Percentiles rank a stretch among this genome's conserved stretches.
Conservation (phyloP, 345 rosid genomes). For the Gossypium bickii region DNA sequence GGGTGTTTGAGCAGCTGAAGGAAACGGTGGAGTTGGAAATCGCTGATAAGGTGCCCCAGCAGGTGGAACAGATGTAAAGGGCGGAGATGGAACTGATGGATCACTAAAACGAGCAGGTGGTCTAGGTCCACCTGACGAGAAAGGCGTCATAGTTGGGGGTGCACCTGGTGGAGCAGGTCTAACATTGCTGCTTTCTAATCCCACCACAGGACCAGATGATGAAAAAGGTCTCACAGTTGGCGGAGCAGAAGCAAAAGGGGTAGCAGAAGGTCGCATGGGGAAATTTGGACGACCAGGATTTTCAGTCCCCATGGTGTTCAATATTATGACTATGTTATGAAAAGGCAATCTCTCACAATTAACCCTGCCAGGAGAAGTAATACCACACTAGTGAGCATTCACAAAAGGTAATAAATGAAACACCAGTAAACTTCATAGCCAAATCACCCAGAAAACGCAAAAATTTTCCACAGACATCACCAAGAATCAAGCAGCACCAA, state of each 20-base stretch:
- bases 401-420: not conserved
- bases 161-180: conserved; percentile 48
- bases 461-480: not conserved
- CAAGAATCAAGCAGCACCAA: not conserved
- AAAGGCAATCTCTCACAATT: conserved; percentile 31
- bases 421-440: not conserved
- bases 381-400: not conserved
- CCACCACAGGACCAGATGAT: conserved; percentile 47
- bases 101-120: conserved; percentile 20
- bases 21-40: conserved; percentile 51
- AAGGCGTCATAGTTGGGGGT: conserved; percentile 41
- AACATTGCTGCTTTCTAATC: conserved; percentile 41
- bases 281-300: conserved; percentile 58
- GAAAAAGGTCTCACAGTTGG: conserved; percentile 54
- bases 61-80: conserved; percentile 47
- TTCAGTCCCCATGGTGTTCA: conserved; percentile 57
- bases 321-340: conserved; percentile 2
- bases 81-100: conserved; percentile 33
- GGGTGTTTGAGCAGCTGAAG: conserved; percentile 40
- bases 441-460: not conserved
- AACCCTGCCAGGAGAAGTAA: conserved; percentile 36
- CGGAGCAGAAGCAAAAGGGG: conserved; percentile 66
- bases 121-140: conserved; percentile 39
- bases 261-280: conserved; percentile 46
- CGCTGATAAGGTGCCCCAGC: conserved; percentile 49